Percentiles rank a stretch among this genome's conserved stretches.
These are phyloP conservation scores for Lagenaria siceraria DNA, from an alignment of 306 rosid species.

Conservation along the genomic window DNA sequence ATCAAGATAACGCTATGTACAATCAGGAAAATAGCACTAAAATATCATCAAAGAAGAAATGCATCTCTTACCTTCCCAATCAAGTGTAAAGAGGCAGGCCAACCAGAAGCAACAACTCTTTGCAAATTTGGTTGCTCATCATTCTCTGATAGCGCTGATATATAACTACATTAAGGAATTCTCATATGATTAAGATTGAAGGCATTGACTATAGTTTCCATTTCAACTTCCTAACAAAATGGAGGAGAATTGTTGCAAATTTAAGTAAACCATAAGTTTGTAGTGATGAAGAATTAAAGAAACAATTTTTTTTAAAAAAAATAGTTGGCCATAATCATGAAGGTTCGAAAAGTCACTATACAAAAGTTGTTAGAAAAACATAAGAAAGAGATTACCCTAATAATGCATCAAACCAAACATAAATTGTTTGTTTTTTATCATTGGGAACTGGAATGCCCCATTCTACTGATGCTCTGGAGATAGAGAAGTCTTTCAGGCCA, in stretches of 20 bases:
- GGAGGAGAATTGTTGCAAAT: neutral
- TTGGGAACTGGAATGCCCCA: conserved; percentile 97
- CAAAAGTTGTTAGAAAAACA: neutral
- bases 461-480: conserved; percentile 91
- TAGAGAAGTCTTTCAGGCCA: conserved; percentile 85
- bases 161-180: conserved; percentile 41
- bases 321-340: neutral
- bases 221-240: conserved; percentile 4
- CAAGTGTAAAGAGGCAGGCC: conserved; percentile 91
- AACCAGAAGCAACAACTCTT: conserved; percentile 62
- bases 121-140: conserved; percentile 42
- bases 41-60: conserved; percentile 2
- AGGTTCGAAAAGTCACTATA: neutral
- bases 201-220: neutral
- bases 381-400: conserved; percentile 47
- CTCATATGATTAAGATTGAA: conserved; percentile 1
- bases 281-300: neutral
- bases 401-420: conserved; percentile 98
- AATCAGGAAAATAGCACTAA: neutral
- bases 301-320: too few relatives aligned
- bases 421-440: conserved; percentile 75
- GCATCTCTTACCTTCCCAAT: conserved; percentile 67
- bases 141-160: conserved; percentile 76
- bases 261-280: neutral
- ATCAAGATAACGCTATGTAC: neutral